Evolutionary conservation across 139 green algal genomes (phyloP).

Genomic region (Chlorella sp.): DNA sequence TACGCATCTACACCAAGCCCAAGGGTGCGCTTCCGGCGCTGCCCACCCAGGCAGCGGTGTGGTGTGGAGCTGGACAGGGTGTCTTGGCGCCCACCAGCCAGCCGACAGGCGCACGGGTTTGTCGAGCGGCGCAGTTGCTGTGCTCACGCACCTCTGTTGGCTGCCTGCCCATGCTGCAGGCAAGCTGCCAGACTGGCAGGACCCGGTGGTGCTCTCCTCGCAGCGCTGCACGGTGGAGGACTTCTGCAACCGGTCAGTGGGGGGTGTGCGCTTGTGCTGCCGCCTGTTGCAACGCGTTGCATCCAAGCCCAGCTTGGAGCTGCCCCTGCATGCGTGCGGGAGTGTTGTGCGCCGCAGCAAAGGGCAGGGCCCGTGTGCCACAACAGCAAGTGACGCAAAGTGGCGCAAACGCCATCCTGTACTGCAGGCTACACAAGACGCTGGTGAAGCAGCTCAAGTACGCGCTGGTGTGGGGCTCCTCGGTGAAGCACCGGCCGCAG

Average conservation of each 20-base stretch:
- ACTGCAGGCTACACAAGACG: constrained; percentile 56
- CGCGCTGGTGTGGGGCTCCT: constrained; percentile 88
- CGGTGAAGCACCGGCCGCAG: constrained; percentile 94
- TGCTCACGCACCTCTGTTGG: background rate
- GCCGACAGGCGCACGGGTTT: no score
- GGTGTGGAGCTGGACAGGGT: no score
- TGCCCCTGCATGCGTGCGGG: background rate
- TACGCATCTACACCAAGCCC: constrained; percentile 93
- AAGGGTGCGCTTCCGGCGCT: constrained; percentile 57
- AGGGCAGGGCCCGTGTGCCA: background rate
- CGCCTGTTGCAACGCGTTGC: no score
- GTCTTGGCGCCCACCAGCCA: no score
- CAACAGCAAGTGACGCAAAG: background rate
- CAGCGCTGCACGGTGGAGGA: constrained; percentile 84
- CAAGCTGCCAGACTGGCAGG: constrained; percentile 96
- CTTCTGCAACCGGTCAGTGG: constrained; percentile 93
- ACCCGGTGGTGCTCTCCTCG: constrained; percentile 90
- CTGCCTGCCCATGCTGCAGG: constrained; percentile 43
- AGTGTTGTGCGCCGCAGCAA: background rate
- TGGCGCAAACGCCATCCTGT: no score
- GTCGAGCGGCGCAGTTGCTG: no score
- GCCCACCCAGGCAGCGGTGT: background rate
- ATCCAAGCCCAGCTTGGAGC: no score
- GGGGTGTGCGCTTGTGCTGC: constrained; percentile 21
- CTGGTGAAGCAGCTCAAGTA: constrained; percentile 98